Evolutionary conservation across 352 stramenopile species (phyloP).

Genomic region (Globisporangium sylvaticum): DNA sequence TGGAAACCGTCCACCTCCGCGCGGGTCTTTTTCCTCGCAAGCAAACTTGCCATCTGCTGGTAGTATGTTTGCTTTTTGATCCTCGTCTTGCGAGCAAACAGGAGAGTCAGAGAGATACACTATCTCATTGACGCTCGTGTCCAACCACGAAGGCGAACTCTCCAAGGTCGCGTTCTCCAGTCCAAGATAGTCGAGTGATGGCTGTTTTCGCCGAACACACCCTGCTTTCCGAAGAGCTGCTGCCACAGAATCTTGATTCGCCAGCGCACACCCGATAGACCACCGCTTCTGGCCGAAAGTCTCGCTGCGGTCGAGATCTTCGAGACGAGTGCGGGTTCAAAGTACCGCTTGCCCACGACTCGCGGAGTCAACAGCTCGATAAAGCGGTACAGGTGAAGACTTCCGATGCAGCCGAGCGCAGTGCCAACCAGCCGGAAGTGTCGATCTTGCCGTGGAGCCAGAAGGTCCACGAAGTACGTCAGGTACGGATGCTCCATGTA

Average conservation of each 20-base stretch:
- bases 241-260: background rate
- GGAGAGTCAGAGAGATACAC: constrained; percentile 4
- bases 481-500: constrained; percentile 25
- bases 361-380: background rate
- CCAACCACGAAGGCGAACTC: constrained; percentile 14
- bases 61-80: background rate
- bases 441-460: constrained; percentile 17
- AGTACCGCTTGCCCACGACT: background rate
- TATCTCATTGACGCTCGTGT: constrained; percentile 3
- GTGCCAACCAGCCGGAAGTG: constrained; percentile 21
- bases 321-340: background rate
- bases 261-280: background rate
- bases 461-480: constrained; percentile 26
- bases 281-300: background rate
- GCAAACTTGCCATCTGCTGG: background rate
- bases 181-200: constrained; percentile 14
- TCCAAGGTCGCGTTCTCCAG: constrained; percentile 17
- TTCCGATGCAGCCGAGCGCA: constrained; percentile 16
- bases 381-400: constrained; percentile 5
- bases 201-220: background rate
- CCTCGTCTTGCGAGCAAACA: background rate
- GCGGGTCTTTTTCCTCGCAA: constrained; percentile 11
- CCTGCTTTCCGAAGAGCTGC: background rate
- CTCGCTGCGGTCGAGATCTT: background rate
- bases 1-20: constrained; percentile 8